Evolutionary conservation across 1,139 yeast species (phyloP).

Genomic region (Saccharomyces hybrid): DNA sequence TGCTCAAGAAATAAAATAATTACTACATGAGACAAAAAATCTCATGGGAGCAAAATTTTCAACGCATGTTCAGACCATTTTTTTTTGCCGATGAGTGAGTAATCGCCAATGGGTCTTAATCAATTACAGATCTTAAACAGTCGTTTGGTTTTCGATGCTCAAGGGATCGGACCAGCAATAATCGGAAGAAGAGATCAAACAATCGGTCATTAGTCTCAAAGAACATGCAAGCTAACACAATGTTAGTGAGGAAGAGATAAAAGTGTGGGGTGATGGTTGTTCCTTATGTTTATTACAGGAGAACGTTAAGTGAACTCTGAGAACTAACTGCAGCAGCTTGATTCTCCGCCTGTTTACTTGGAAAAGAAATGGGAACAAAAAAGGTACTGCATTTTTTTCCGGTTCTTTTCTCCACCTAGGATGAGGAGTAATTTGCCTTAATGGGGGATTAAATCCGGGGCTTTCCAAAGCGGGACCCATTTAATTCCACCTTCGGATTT

Average conservation of each 20-base stretch:
- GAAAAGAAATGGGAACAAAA: neutral
- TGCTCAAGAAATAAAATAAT: neutral
- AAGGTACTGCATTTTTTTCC: neutral
- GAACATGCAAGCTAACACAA: neutral
- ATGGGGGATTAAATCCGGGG: neutral
- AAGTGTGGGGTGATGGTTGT: neutral
- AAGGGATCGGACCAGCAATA: neutral
- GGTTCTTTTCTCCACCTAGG: neutral
- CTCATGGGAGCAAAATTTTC: neutral
- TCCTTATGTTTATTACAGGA: neutral
- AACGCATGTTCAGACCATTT: neutral
- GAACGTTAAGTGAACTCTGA: neutral
- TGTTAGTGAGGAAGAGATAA: neutral
- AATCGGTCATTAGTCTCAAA: neutral
- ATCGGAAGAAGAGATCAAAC: neutral
- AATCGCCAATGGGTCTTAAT: neutral
- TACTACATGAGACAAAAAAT: neutral
- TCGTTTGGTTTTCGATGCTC: neutral
- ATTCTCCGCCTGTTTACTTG: neutral
- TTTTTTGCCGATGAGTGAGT: neutral
- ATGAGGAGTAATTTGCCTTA: neutral
- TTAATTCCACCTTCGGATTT: neutral
- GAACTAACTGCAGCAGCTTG: neutral
- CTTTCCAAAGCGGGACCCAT: neutral
- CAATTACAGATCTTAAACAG: neutral